Conservation (phyloP, 202 grass and related monocot genomes). For the Carex arenaria region DNA sequence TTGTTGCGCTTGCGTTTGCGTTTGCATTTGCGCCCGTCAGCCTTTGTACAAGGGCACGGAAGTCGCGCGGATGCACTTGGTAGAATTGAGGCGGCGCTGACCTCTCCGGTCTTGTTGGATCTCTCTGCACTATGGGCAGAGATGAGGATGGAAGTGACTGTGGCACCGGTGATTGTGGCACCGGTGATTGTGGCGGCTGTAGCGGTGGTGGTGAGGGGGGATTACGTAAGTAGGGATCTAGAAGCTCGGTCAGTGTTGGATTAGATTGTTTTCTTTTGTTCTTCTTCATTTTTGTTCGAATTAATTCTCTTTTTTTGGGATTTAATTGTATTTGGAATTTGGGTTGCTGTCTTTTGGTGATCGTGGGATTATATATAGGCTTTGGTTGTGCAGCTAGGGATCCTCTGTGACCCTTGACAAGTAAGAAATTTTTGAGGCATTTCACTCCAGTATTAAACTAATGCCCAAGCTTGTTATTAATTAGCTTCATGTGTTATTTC, state of each 20-base stretch:
- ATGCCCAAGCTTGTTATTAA: too few species aligned
- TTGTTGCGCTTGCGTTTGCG: background rate
- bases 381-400: background rate
- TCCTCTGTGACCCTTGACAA: background rate
- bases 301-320: background rate
- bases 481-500: too few species aligned
- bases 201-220: background rate
- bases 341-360: background rate
- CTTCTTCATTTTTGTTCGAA: background rate
- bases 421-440: background rate
- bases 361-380: background rate
- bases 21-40: slow-evolving; percentile 8
- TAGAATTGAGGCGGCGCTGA: slow-evolving; percentile 19
- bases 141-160: background rate
- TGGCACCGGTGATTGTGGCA: background rate
- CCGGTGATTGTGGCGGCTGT: background rate
- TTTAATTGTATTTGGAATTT: background rate
- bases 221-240: slow-evolving; percentile 5
- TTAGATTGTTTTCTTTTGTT: background rate
- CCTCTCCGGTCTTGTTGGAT: background rate
- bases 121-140: background rate
- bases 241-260: background rate
- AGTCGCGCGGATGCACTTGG: slow-evolving; percentile 32
- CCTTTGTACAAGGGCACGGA: slow-evolving; percentile 38
- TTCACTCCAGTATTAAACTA: too few species aligned